Evolutionary conservation across 2,329 filamentous ascomycete genomes (phyloP), one percentile per base, ranked within the genome.

Genomic region (Juglanconis sp.): DNA sequence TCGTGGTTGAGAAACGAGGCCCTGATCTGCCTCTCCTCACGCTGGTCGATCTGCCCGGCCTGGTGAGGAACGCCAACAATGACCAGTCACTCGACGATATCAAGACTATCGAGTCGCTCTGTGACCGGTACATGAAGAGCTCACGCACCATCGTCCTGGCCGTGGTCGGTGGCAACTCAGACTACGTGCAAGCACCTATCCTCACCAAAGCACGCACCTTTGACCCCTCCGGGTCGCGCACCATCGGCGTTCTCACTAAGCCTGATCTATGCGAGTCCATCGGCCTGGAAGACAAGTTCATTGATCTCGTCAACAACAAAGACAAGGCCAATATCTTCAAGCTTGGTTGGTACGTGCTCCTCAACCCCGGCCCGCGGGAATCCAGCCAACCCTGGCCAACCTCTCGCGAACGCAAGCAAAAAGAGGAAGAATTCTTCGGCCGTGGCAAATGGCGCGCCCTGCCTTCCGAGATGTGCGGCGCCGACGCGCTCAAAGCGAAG

Each of bases 1-100:
- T 87, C 5, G 79, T 84, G 1, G 78, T 87, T 0, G 84, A 87
- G 65, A 80, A 86, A 67, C 78, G 76, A 10, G 84, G 85, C 0
- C 84, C 84, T 0, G 79, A 84, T 10, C 80, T 83, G 73, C 83
- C 83, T 1, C 76, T 87, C 15, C 71, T 88, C 48, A 87, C 83
- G 0, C 76, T 87, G 1, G 83, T 87, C 7, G 85, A 88, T 69
- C 74, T 88, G 38, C 85, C 85, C 0, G 84, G 85, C 1, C 72
- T 87, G 1, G 81, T 86, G 34, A 76, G 78, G 36, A 80, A 83
- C 8, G 78, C 78, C 65, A 84, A 81, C 63, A 74, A 77, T 35
- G 77, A 81, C 57, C 81, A 86, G 67, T 82, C 80, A 1, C 74
- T 77, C 35, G 72, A 77, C 30, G 83, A 85, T 48, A 81, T 82